These are phyloP conservation scores for Strobilomyces confusus DNA, from an alignment of 768 basidiomycete species.

Conservation along the genomic window DNA sequence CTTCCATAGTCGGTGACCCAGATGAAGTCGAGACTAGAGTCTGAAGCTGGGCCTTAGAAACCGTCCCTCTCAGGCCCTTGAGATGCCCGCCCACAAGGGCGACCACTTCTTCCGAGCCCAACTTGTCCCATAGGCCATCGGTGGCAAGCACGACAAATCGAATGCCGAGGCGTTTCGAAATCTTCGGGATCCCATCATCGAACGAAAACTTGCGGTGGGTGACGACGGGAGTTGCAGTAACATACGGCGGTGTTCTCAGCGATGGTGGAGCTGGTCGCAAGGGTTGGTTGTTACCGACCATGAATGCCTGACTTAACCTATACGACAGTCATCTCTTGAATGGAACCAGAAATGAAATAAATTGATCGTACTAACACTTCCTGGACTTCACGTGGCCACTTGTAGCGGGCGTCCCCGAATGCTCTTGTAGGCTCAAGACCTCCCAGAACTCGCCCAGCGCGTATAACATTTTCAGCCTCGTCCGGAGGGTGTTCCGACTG, in stretches of 20 bases:
- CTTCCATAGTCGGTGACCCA: conserved; percentile 56
- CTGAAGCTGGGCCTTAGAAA: conserved; percentile 57
- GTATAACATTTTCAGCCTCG: conserved; percentile 70
- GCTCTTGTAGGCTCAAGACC: conserved; percentile 84
- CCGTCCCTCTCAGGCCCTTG: conserved; percentile 59
- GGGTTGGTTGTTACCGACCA: conserved; percentile 55
- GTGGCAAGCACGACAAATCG: conserved; percentile 89
- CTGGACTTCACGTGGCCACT: conserved; percentile 75
- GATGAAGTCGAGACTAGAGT: conserved; percentile 50
- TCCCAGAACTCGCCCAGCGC: conserved; percentile 79
- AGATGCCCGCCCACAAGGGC: conserved; percentile 82
- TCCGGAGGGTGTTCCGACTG: conserved; percentile 78
- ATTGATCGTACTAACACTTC: conserved; percentile 52
- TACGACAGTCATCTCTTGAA: background rate
- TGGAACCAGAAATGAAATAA: background rate
- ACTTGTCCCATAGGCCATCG: conserved; percentile 75
- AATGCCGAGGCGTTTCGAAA: conserved; percentile 25
- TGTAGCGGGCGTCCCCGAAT: conserved; percentile 88
- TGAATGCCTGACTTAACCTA: conserved; percentile 63
- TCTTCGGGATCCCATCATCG: conserved; percentile 25
- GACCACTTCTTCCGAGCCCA: conserved; percentile 82
- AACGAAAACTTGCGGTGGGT: conserved; percentile 70
- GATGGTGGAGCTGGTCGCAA: conserved; percentile 56
- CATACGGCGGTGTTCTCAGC: conserved; percentile 91
- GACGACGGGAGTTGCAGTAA: conserved; percentile 78